A percentile compares a stretch with the other conserved stretches of the same genome.
Conservation (phyloP, 2,329 filamentous ascomycete species). For the Aspergillus sp. region DNA sequence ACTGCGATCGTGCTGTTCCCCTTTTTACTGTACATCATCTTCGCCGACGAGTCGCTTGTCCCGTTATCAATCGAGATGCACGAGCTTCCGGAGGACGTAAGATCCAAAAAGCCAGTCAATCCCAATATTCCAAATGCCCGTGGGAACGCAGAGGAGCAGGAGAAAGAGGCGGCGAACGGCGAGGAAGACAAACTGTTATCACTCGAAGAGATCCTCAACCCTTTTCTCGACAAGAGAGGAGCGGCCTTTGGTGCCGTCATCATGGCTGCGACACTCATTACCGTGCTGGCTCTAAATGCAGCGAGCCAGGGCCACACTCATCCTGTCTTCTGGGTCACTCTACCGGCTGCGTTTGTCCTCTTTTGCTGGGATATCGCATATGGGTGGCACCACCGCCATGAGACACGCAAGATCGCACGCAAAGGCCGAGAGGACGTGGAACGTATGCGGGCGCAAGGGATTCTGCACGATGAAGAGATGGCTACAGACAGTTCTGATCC, state of each 20-base stretch:
- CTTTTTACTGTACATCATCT: slow-evolving; percentile 68
- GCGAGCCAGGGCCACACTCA: slow-evolving; percentile 52
- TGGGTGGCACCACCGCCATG: slow-evolving; percentile 63
- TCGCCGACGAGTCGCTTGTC: slow-evolving; percentile 63
- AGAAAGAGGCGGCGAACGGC: slow-evolving; percentile 48
- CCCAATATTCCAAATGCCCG: slow-evolving; percentile 67
- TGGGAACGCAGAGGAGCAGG: slow-evolving; percentile 50
- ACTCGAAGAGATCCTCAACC: slow-evolving; percentile 73
- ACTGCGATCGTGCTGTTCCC: slow-evolving; percentile 69
- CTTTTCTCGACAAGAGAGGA: slow-evolving; percentile 66
- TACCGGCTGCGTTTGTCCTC: slow-evolving; percentile 68
- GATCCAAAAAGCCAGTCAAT: slow-evolving; percentile 61
- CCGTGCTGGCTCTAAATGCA: slow-evolving; percentile 66
- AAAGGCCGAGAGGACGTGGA: slow-evolving; percentile 54
- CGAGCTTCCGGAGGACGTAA: slow-evolving; percentile 60
- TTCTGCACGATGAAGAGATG: not conserved
- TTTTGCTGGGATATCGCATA: slow-evolving; percentile 65
- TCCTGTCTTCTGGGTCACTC: slow-evolving; percentile 67
- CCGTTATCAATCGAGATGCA: slow-evolving; percentile 68
- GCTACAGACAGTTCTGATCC: not conserved
- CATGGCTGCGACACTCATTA: slow-evolving; percentile 67
- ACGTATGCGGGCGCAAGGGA: slow-evolving; percentile 25
- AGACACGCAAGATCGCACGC: slow-evolving; percentile 63
- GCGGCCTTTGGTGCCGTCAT: slow-evolving; percentile 64
- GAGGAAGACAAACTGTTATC: slow-evolving; percentile 58